These are phyloP conservation scores for Fonsecaea pedrosoi DNA, from an alignment of 2,329 filamentous ascomycete genomes.

Conservation along the genomic window DNA sequence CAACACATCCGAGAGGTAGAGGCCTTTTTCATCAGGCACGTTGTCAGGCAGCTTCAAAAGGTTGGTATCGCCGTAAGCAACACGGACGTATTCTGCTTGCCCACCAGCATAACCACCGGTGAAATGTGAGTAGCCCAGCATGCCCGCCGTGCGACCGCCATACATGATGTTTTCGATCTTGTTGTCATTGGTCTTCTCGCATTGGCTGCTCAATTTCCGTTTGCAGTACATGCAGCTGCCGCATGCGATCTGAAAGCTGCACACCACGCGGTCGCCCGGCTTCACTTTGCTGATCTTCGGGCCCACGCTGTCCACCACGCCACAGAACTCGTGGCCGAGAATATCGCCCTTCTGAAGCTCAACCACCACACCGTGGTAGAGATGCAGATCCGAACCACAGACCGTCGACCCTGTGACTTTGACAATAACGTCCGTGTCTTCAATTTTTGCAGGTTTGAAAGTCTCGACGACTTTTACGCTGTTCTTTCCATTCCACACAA, in stretches of 20 bases:
- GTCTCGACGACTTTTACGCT: slow-evolving; percentile 74
- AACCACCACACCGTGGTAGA: slow-evolving; percentile 58
- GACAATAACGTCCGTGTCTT: slow-evolving; percentile 77
- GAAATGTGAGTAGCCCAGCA: slow-evolving; percentile 76
- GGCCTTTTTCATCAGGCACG: slow-evolving; percentile 82
- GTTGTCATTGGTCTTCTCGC: slow-evolving; percentile 70
- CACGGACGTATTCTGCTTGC: slow-evolving; percentile 84
- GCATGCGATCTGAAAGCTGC: slow-evolving; percentile 81
- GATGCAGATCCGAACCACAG: slow-evolving; percentile 66
- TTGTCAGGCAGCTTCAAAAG: slow-evolving; percentile 77
- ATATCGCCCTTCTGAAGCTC: slow-evolving; percentile 71
- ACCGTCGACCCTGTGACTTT: slow-evolving; percentile 73
- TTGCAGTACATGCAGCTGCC: slow-evolving; percentile 76
- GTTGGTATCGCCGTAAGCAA: slow-evolving; percentile 81
- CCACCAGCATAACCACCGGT: slow-evolving; percentile 87
- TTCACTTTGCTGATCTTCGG: slow-evolving; percentile 61
- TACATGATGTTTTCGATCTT: slow-evolving; percentile 76
- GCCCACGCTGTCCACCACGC: slow-evolving; percentile 62
- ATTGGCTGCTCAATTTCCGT: slow-evolving; percentile 67
- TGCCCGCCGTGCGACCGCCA: slow-evolving; percentile 75
- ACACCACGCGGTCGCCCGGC: slow-evolving; percentile 74
- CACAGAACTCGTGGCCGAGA: slow-evolving; percentile 66
- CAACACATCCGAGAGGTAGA: slow-evolving; percentile 83
- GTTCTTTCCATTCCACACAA: slow-evolving; percentile 84
- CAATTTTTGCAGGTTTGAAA: slow-evolving; percentile 73